Base-by-base conservation (phyloP, 192 early-diverging fungal genomes). In the Dissophora ornata region DNA sequence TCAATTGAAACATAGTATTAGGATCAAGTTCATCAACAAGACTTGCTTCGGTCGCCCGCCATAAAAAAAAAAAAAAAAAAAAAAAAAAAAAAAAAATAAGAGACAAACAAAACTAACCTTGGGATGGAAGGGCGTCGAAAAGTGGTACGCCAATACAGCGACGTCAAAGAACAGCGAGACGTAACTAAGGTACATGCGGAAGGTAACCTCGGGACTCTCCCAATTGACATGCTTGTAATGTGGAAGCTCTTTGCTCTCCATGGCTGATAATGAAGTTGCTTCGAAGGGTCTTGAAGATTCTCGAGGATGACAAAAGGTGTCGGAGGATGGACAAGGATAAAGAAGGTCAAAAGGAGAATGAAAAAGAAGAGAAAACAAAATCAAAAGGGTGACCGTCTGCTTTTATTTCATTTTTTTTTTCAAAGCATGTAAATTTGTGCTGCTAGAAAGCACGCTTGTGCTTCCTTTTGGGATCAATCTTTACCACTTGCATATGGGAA, bases 191-290 rank as follows among this genome's bases (percentile, higher is more conserved):
- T 75, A 75, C 71, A 75, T 75, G 30, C 62, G 40, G 32, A 59
- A 67, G 56, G 63, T 38, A 9, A 41, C 25, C 44, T 75, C 71
- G 10, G 62, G 30, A 5, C 51, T 30, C 1, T 67, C 42, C 71
- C 71, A 75, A 26, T 66, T 41, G 34, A 75, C 71, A 56, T 75
- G 71, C 45, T 67, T 67, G 57, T 5, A 47, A 51, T 75, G 71
- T 16, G 71, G 71, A 28, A 75, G 57, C 19, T 25, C 5, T 30
- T 29, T n/a, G 32, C 4, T 38, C 47, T 60, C 33, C 42, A 63
- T 42, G 54, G 52, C 18, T 44, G 33, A 10, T 10, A 19, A 16
- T 36, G 15, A 22, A 12, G 11, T 11, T 55, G 36, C 36, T 38
- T n/a, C n/a, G n/a, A n/a, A n/a, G n/a, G n/a, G n/a, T n/a, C n/a